Evolutionary conservation across 73 alveolate species (phyloP), one percentile per base, ranked within the genome.

Genomic region (Breviolum minutum): DNA sequence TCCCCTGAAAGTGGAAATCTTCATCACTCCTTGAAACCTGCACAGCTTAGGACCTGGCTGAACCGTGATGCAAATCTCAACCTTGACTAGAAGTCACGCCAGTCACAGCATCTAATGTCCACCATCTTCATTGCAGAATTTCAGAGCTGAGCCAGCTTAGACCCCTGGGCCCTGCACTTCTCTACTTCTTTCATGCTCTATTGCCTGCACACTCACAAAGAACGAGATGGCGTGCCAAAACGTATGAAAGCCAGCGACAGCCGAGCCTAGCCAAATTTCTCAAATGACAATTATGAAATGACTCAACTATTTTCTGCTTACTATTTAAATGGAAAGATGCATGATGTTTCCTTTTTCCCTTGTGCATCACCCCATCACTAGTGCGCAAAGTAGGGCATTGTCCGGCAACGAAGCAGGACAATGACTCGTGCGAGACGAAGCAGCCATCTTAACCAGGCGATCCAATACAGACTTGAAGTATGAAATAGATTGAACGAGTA

Each of bases 1-100:
- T 40, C 54, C 54, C 54, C 3, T 40, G 54, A 0, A 40, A 40
- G 54, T 40, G 54, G 54, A 40, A 40, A 40, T 40, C 54, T 40
- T 40, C 54, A 40, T 40, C 54, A 27, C 26, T 13, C 81, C 81
- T 13, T 24, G 81, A 24, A 24, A 24, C 81, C n/a, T 13, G 81
- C n/a, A 24, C n/a, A 71, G 4, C n/a, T 71, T 71, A 30, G 88
- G 16, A 22, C 91, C 91, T 14, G 27, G 74, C 87, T 70, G 87
- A 30, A 77, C 76, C 5, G 87, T 70, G 73, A 90, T 71, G 96
- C 87, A 70, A 61, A 90, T 48, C 30, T 90, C 87, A 71, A 70
- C 96, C 96, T 89, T 12, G 20, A 27, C 62, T 7, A 76, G 12
- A 76, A 27, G n/a, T 8, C 63, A 27, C 63, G 26, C 19, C 13